A percentile compares a stretch with the other conserved stretches of the same genome.
These are phyloP conservation scores for Rhizopus stolonifer DNA, from an alignment of 371 early-diverging fungal genomes.

Conservation along the genomic window DNA sequence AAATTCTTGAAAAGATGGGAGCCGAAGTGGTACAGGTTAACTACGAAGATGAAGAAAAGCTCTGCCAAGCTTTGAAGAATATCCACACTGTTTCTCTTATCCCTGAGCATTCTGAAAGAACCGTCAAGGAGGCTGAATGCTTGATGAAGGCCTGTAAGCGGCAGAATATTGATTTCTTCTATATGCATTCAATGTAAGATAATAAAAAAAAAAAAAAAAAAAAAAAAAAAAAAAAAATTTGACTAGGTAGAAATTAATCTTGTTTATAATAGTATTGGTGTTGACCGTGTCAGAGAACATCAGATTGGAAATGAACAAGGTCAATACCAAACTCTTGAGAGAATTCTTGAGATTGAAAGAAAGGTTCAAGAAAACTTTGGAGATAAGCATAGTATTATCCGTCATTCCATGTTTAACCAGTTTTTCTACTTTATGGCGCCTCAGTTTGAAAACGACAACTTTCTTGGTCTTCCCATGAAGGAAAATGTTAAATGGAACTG, in stretches of 20 bases:
- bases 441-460: slow-evolving; percentile 27
- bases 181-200: slow-evolving; percentile 39
- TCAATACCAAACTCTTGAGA: slow-evolving; percentile 19
- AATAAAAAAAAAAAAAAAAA: too few species aligned
- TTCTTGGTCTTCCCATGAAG: slow-evolving; percentile 26
- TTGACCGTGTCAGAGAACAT: slow-evolving; percentile 22
- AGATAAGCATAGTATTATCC: slow-evolving; percentile 28
- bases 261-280: slow-evolving; percentile 27
- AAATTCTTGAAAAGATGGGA: slow-evolving; percentile 28
- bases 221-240: too few species aligned
- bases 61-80: slow-evolving; percentile 22
- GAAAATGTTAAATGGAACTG: slow-evolving; percentile 28
- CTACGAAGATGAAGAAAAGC: slow-evolving; percentile 30
- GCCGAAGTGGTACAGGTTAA: slow-evolving; percentile 33
- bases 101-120: slow-evolving; percentile 30
- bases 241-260: not conserved
- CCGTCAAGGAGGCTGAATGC: slow-evolving; percentile 32
- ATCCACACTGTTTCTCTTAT: slow-evolving; percentile 23
- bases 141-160: slow-evolving; percentile 27
- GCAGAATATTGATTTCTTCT: slow-evolving; percentile 28
- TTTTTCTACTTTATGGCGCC: slow-evolving; percentile 38
- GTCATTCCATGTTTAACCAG: slow-evolving; percentile 28
- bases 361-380: slow-evolving; percentile 25
- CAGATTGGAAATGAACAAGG: too few species aligned
- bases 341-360: slow-evolving; percentile 30